Percentiles rank a stretch among this genome's conserved stretches.
These are phyloP conservation scores for Amphicarpaea edgeworthii DNA, from an alignment of 306 rosid genomes.

Conservation along the genomic window DNA sequence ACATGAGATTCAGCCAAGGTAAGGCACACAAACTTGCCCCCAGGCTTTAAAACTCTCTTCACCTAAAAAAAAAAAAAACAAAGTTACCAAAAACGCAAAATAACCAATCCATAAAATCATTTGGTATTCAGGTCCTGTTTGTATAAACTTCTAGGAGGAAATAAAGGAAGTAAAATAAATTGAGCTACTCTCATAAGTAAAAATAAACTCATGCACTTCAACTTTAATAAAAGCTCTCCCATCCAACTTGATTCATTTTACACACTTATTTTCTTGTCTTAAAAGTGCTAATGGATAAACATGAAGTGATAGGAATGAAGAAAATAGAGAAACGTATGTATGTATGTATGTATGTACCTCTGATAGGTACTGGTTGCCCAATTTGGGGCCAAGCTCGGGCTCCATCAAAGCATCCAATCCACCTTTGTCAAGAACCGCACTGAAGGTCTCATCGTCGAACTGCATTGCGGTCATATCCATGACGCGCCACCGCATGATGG, in stretches of 20 bases:
- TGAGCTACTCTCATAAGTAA: too few species aligned
- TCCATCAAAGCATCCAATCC: slow-evolving; percentile 99
- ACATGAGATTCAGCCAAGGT: slow-evolving; percentile 92
- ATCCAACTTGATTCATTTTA: too few species aligned
- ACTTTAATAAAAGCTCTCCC: too few species aligned
- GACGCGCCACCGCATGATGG: slow-evolving; percentile 93
- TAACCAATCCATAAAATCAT: too few species aligned
- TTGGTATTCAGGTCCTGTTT: too few species aligned
- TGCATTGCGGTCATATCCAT: slow-evolving; percentile 96
- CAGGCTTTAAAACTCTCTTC: slow-evolving; percentile 80
- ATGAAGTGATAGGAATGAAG: not conserved
- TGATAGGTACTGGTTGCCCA: slow-evolving; percentile 78
- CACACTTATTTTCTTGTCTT: too few species aligned
- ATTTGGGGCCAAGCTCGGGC: slow-evolving; percentile 81
- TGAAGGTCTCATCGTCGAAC: slow-evolving; percentile 69
- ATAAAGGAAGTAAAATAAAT: too few species aligned
- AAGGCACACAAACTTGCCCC: slow-evolving; percentile 88
- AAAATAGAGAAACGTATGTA: too few species aligned
- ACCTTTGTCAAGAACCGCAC: slow-evolving; percentile 84
- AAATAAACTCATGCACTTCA: too few species aligned
- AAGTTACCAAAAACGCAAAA: slow-evolving; percentile 24
- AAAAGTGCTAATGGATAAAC: not conserved
- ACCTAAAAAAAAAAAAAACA: slow-evolving; percentile 53
- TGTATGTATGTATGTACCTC: too few species aligned
- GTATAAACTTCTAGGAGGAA: too few species aligned